Evolutionary conservation across 805 yeast genomes (phyloP).

Genomic region (Barnettozyma wickerhamii): DNA sequence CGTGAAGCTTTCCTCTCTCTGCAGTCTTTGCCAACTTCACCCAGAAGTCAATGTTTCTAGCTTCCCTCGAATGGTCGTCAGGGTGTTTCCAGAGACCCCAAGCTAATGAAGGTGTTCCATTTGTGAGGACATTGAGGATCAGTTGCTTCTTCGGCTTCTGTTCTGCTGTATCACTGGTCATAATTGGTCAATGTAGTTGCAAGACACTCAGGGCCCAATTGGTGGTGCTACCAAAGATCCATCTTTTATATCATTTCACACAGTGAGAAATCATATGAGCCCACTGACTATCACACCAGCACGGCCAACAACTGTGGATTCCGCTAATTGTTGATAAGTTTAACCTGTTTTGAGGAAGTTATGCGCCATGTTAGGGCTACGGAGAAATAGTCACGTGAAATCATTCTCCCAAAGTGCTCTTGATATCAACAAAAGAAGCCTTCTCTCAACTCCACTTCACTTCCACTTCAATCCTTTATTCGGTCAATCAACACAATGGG

Average conservation of each 20-base stretch:
- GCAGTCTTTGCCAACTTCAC: conserved; percentile 29
- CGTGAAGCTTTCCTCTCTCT: conserved; percentile 34
- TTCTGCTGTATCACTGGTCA: background rate
- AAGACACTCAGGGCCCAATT: too few species aligned
- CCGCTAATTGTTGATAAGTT: background rate
- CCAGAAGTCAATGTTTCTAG: conserved; percentile 28
- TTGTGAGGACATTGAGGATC: conserved; percentile 33
- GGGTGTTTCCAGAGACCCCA: conserved; percentile 30
- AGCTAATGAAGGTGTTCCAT: conserved; percentile 24
- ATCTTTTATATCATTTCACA: too few species aligned
- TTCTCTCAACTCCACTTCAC: too few species aligned
- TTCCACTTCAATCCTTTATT: too few species aligned
- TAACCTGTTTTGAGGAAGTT: background rate
- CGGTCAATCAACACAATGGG: too few species aligned
- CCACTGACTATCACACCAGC: too few species aligned
- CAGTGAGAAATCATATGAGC: too few species aligned
- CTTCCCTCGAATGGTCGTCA: conserved; percentile 3
- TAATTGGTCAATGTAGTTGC: too few species aligned
- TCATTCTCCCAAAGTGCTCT: too few species aligned
- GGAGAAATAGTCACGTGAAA: background rate
- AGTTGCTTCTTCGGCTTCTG: conserved; percentile 17
- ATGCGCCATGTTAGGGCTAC: too few species aligned
- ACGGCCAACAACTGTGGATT: background rate
- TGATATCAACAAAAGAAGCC: too few species aligned
- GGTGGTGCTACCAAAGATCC: too few species aligned